Evolutionary conservation across 2,329 filamentous ascomycete genomes (phyloP), one percentile per base, ranked within the genome.

Genomic region (Aspergillus pseudoglaucus): DNA sequence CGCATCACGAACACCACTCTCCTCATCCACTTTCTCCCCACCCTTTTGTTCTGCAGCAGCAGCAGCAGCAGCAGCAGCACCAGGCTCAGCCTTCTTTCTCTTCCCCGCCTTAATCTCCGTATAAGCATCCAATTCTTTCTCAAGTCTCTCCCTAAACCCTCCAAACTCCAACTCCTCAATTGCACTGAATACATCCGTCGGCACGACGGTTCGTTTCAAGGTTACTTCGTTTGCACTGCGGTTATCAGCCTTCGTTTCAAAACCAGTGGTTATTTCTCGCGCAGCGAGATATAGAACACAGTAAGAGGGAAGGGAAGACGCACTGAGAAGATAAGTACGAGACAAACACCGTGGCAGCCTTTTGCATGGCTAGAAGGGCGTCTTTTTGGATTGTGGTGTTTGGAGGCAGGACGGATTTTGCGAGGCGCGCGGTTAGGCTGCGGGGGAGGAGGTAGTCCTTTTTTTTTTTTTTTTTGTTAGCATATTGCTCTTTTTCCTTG

Each of bases 351-450:
- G 82, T 84, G 23, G 82, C 81, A 52, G 79, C 80, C 60, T 84
- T 84, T 44, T 80, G 79, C 52, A 85, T 76, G 6, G 82, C 82
- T 14, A 82, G 67, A 3, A 84, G 67, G 9, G 82, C 82, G 67
- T 85, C 82, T 65, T 83, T 83, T 57, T 83, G 79, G 37, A 85
- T 80, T 42, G 79, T 76, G 14, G 81, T 84, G 62, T 84, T 84
- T 4, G 82, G 73, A 1, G 82, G 81, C 3, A 84, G 71, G 6
- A 82, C 80, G 47, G 80, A 78, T 65, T 83, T 83, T 10, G 80
- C 79, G 17, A 84, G 75, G 22, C 81, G 76, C 47, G 79, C 74
- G 22, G 82, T 77, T 61, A 83, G 76, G 4, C 80, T 79, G 51
- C 81, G 81, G 15, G 82, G 82, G 37, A 85, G 75, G 47, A 78